Percentiles rank a stretch among this genome's conserved stretches.
Evolutionary conservation across 352 stramenopile genomes (phyloP).

Genomic region (Globisporangium spiculum): DNA sequence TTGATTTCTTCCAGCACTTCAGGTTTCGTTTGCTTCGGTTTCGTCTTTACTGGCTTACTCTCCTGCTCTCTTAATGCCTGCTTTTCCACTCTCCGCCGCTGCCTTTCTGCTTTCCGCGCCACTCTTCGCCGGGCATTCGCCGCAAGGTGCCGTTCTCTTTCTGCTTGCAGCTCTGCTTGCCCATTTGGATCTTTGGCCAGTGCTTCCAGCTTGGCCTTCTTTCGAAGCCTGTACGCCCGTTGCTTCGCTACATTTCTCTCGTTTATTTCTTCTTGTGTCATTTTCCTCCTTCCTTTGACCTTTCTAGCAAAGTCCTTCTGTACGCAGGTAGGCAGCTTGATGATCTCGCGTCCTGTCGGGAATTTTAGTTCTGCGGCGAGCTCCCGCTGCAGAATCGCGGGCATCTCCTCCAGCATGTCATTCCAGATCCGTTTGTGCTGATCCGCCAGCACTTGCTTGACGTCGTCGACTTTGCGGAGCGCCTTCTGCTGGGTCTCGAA

Average conservation of each 20-base stretch:
- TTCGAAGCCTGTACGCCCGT: neutral
- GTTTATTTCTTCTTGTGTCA: neutral
- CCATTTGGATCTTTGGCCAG: neutral
- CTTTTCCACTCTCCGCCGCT: constrained; percentile 1
- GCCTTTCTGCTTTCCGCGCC: neutral
- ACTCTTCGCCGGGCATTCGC: neutral
- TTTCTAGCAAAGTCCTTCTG: neutral
- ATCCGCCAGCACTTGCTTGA: constrained; percentile 12
- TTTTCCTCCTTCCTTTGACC: neutral
- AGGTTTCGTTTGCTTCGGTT: neutral
- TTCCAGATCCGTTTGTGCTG: constrained; percentile 11
- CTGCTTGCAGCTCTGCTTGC: neutral
- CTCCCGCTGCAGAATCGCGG: constrained; percentile 2
- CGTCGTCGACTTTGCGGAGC: constrained; percentile 6
- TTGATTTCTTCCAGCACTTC: neutral
- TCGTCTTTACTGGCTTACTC: neutral
- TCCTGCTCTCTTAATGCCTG: neutral
- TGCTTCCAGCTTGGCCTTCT: neutral
- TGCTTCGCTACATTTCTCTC: neutral
- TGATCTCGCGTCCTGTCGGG: neutral
- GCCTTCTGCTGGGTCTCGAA: constrained; percentile 21
- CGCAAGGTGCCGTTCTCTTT: neutral
- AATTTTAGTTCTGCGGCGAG: constrained; percentile 5
- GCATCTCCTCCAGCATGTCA: neutral
- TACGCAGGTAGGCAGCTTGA: neutral